Percentiles rank a stretch among this genome's conserved stretches.
phyloP scores from a whole-genome alignment of 176 grass and related monocot species.

The Lolium perenne region DNA sequence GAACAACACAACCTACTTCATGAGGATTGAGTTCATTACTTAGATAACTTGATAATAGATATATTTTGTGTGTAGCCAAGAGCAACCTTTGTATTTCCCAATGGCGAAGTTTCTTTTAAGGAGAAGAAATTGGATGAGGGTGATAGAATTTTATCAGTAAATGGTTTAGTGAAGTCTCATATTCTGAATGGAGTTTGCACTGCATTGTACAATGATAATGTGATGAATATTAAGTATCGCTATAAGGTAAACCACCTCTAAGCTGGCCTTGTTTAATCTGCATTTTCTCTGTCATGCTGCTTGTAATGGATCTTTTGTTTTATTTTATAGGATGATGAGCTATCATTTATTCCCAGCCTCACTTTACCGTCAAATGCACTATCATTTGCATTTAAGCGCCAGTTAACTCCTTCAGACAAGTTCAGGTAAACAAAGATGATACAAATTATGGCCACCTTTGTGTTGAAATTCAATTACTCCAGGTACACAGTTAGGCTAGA shows the following conservation, averaged over 20 bases:
- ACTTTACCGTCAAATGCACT: conserved; percentile 77
- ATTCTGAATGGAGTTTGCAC: conserved; percentile 81
- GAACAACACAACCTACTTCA: not conserved
- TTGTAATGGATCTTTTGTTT: conserved; percentile 25
- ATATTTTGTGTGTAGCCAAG: conserved; percentile 63
- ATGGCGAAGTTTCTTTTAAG: conserved; percentile 84
- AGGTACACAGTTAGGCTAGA: no score
- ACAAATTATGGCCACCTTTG: not conserved
- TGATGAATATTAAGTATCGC: conserved; percentile 77
- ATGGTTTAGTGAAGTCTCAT: conserved; percentile 60
- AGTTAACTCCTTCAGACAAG: conserved; percentile 79
- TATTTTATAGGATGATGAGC: conserved; percentile 76
- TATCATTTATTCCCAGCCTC: conserved; percentile 84
- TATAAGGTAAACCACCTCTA: conserved; percentile 81
- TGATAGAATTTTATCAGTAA: conserved; percentile 69
- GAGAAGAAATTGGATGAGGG: conserved; percentile 64
- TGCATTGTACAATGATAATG: conserved; percentile 69
- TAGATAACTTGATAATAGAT: conserved; percentile 33
- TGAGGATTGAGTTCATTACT: conserved; percentile 1
- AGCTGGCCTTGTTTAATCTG: conserved; percentile 14
- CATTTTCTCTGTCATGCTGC: conserved; percentile 10
- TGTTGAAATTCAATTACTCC: conserved; percentile 9
- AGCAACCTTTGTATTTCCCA: conserved; percentile 75
- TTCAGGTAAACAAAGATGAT: conserved; percentile 63
- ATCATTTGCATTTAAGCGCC: conserved; percentile 84